Base-by-base conservation (phyloP, 2,329 filamentous ascomycete species). In the Exserohilum rostratum region DNA sequence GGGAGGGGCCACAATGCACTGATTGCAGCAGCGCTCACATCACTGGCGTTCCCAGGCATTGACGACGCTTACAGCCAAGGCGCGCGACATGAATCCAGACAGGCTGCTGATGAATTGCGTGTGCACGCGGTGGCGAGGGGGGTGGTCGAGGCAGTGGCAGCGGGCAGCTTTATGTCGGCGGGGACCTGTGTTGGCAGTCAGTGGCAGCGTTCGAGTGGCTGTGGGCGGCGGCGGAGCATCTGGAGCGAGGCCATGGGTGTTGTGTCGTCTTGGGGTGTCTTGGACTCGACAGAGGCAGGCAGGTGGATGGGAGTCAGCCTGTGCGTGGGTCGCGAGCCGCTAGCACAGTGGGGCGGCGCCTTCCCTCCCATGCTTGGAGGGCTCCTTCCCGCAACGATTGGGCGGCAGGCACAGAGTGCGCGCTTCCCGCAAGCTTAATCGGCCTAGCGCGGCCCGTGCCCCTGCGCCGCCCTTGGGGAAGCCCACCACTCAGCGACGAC, bases 401-500 rank as follows among this genome's bases (percentile, higher is more conserved):
- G 65, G 52, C 38, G 53, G 17, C 35, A 37, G 33, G 15, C 29
- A 20, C 33, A 42, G 33, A 31, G 45, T 55, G 53, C 54, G 60
- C 64, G 62, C 65, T 68, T 64, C 57, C 61, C 56, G 50, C 53
- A 53, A 51, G 61, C 57, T 55, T 51, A 58, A 62, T 20, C 22
- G 58, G 62, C 55, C 53, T 68, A 65, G 65, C 61, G 57, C 51
- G 7, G 46, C 56, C 56, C 61, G 56, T 58, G 48, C 54, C 43
- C 43, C 61, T 64, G 61, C 60, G 54, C 53, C 40, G 64, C 57
- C 62, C 61, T 51, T 62, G 62, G 34, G 13, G 13, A 22, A 35
- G 46, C 53, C 62, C 59, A 57, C 68, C 68, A 71, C 63, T 70
- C 65, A 70, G 55, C 57, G 50, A 50, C 50, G 53, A 35, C 54